Conservation (phyloP, 1,284 basidiomycete genomes). For the Termitomyces sp. region DNA sequence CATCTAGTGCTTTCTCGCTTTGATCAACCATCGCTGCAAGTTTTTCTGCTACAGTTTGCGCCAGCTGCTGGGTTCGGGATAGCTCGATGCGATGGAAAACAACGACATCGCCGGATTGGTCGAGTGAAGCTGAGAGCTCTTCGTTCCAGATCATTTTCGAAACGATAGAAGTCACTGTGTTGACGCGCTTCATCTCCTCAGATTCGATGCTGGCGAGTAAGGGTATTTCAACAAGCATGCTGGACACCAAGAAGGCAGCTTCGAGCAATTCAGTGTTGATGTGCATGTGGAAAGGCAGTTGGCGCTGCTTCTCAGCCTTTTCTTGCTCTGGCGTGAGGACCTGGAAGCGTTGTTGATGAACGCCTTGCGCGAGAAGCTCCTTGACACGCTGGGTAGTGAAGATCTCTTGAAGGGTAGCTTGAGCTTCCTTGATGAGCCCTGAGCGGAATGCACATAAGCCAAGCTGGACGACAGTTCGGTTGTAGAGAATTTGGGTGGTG, state of each 20-base stretch:
- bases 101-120: slow-evolving; percentile 82
- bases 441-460: slow-evolving; percentile 96
- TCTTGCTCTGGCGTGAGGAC: slow-evolving; percentile 91
- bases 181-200: slow-evolving; percentile 84
- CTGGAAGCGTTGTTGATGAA: slow-evolving; percentile 90
- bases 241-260: slow-evolving; percentile 95
- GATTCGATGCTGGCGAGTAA: slow-evolving; percentile 91
- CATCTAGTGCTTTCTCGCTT: slow-evolving; percentile 92
- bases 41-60: slow-evolving; percentile 86
- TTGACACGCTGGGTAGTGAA: slow-evolving; percentile 95
- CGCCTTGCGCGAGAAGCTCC: slow-evolving; percentile 95
- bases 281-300: slow-evolving; percentile 99
- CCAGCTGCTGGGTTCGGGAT: slow-evolving; percentile 85
- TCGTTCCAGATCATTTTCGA: slow-evolving; percentile 99
- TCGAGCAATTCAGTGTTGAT: slow-evolving; percentile 98
- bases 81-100: slow-evolving; percentile 90
- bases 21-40: slow-evolving; percentile 86
- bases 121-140: slow-evolving; percentile 89
- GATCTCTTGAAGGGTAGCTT: slow-evolving; percentile 91
- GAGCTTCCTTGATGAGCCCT: slow-evolving; percentile 92
- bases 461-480: slow-evolving; percentile 95
- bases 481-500: slow-evolving; percentile 96
- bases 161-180: slow-evolving; percentile 85
- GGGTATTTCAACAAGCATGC: slow-evolving; percentile 98
- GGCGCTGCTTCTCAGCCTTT: slow-evolving; percentile 91